Percentiles rank a stretch among this genome's conserved stretches.
These are phyloP conservation scores for Leptographium lundbergii DNA, from an alignment of 2,329 filamentous ascomycete genomes.

Conservation along the genomic window DNA sequence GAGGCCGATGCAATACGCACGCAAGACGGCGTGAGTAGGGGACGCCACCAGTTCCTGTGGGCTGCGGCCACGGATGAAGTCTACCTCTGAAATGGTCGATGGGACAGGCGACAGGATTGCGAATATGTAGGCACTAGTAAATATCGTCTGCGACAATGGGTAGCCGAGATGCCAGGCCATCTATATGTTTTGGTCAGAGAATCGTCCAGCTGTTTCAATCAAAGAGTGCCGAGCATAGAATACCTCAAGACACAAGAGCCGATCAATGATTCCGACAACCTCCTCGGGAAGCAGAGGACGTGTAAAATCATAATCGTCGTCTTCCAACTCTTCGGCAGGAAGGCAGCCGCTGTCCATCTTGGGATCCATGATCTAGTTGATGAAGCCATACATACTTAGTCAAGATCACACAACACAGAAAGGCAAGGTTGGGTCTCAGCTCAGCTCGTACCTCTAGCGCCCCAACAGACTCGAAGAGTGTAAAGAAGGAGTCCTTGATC, in stretches of 20 bases:
- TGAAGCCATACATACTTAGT: neutral
- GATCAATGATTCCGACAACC: conserved; percentile 86
- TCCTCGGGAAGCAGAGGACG: conserved; percentile 59
- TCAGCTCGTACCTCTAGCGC: conserved; percentile 52
- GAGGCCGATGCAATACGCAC: conserved; percentile 75
- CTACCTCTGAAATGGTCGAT: conserved; percentile 48
- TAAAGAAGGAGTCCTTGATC: conserved; percentile 89
- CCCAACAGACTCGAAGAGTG: conserved; percentile 85
- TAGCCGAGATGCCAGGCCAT: conserved; percentile 98
- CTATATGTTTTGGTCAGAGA: conserved; percentile 28
- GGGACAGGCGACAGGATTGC: conserved; percentile 63
- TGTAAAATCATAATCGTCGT: conserved; percentile 68
- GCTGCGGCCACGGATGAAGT: conserved; percentile 38
- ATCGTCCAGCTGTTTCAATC: neutral
- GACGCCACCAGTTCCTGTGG: conserved; percentile 23
- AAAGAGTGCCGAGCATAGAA: conserved; percentile 7
- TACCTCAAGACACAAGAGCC: conserved; percentile 80
- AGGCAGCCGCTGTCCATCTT: conserved; percentile 97
- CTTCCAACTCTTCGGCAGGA: conserved; percentile 63
- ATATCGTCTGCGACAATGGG: conserved; percentile 84
- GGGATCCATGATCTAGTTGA: conserved; percentile 79
- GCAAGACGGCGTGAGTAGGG: conserved; percentile 44
- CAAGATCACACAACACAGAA: neutral
- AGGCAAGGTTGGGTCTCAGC: conserved; percentile 7
- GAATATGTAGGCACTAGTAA: conserved; percentile 87